Conservation (phyloP, 768 basidiomycete species). For the Lactarius sanguifluus region DNA sequence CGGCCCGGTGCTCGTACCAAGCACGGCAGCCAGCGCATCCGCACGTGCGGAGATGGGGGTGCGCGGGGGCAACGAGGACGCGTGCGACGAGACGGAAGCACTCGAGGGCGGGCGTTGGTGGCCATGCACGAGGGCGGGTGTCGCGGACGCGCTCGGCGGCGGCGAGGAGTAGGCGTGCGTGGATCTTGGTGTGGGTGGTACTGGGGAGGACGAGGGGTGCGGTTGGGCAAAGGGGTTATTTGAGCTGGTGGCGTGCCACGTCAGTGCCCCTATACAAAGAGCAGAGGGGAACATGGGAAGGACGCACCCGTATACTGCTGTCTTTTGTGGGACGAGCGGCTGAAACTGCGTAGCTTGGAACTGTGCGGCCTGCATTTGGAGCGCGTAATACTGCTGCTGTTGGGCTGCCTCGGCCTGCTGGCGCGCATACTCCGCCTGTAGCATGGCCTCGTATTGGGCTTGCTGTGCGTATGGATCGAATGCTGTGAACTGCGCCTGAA, state of each 20-base stretch:
- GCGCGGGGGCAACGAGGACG: constrained; percentile 27
- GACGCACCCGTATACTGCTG: constrained; percentile 51
- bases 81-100: constrained; percentile 21
- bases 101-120: constrained; percentile 20
- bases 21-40: constrained; percentile 14
- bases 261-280: background rate
- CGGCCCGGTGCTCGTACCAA: constrained; percentile 15
- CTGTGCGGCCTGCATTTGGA: constrained; percentile 55
- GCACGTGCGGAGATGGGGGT: constrained; percentile 26
- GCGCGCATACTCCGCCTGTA: constrained; percentile 67
- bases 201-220: constrained; percentile 37
- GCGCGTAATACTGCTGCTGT: constrained; percentile 44
- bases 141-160: constrained; percentile 19
- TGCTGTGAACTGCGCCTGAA: constrained; percentile 56
- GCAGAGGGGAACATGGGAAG: background rate
- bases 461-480: constrained; percentile 92
- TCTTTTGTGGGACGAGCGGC: constrained; percentile 36
- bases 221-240: constrained; percentile 83
- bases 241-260: constrained; percentile 44
- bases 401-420: constrained; percentile 54
- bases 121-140: constrained; percentile 26
- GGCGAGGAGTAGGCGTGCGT: constrained; percentile 23
- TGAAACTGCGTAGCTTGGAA: constrained; percentile 12
- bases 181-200: constrained; percentile 44
- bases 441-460: constrained; percentile 78